Evolutionary conservation across 2,329 filamentous ascomycete species (phyloP).

Genomic region (Epichloe sylvatica): DNA sequence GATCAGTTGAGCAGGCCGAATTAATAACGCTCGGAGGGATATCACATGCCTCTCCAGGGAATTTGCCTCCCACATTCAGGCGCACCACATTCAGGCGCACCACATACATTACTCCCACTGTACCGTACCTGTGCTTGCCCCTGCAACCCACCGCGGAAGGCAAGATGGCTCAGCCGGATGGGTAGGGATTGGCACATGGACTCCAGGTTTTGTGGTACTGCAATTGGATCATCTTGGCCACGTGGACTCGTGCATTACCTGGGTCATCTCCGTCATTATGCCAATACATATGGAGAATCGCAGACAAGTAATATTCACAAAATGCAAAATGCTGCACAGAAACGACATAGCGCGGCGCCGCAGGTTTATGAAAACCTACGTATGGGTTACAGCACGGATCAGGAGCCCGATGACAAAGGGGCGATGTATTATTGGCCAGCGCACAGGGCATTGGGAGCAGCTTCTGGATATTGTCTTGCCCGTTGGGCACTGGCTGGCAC

Average conservation of each 20-base stretch:
- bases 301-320: too few relatives aligned
- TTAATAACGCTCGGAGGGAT: too few relatives aligned
- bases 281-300: background rate
- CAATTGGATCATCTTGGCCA: background rate
- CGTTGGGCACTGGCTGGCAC: background rate
- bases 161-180: background rate
- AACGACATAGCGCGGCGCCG: background rate
- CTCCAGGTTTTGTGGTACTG: constrained; percentile 31
- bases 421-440: background rate
- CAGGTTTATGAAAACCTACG: background rate
- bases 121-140: background rate
- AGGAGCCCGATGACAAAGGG: background rate
- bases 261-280: background rate
- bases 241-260: constrained; percentile 1
- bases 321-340: too few relatives aligned
- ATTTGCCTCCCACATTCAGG: background rate
- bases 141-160: background rate
- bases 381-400: background rate
- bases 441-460: background rate
- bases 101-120: too few relatives aligned
- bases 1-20: too few relatives aligned
- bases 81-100: background rate
- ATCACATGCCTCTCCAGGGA: background rate
- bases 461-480: background rate
- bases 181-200: constrained; percentile 45